These are phyloP conservation scores for Phylloporus rhodoxanthus DNA, from an alignment of 768 basidiomycete genomes.

Conservation along the genomic window DNA sequence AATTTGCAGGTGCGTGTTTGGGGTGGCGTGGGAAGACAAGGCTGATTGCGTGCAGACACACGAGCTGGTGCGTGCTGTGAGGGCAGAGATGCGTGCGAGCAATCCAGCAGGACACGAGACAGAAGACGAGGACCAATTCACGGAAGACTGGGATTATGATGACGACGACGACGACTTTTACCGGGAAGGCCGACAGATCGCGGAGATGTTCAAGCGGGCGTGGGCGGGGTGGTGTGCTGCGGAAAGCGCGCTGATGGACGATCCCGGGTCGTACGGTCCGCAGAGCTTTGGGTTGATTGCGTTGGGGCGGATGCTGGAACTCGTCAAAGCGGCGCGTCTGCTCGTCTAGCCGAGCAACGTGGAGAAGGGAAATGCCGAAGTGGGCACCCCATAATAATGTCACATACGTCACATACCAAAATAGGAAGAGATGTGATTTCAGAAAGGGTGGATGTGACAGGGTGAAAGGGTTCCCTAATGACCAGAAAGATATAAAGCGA, in stretches of 20 bases:
- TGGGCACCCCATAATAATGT: neutral
- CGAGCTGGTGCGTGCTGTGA: constrained; percentile 34
- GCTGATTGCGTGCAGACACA: constrained; percentile 30
- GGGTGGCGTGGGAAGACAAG: neutral
- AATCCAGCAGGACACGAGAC: constrained; percentile 10
- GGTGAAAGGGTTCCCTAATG: constrained; percentile 14
- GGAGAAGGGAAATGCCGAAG: constrained; percentile 19
- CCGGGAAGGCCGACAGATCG: constrained; percentile 25
- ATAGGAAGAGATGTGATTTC: constrained; percentile 24
- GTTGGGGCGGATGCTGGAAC: constrained; percentile 38
- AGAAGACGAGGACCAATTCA: constrained; percentile 25
- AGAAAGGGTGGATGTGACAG: constrained; percentile 27
- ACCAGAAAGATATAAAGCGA: constrained; percentile 22
- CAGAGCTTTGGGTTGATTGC: constrained; percentile 44
- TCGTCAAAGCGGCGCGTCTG: constrained; percentile 26
- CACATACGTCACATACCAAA: constrained; percentile 12
- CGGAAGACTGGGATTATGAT: constrained; percentile 22
- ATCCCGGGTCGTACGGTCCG: constrained; percentile 32
- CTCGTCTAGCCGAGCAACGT: constrained; percentile 19
- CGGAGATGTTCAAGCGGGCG: constrained; percentile 33
- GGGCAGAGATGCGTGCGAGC: constrained; percentile 27
- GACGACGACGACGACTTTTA: constrained; percentile 28
- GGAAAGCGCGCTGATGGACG: constrained; percentile 22
- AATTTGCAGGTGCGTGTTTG: constrained; percentile 36
- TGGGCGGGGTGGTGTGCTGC: constrained; percentile 43